Evolutionary conservation across 2,329 filamentous ascomycete species (phyloP).

Genomic region (Leptoxyphium fumago): DNA sequence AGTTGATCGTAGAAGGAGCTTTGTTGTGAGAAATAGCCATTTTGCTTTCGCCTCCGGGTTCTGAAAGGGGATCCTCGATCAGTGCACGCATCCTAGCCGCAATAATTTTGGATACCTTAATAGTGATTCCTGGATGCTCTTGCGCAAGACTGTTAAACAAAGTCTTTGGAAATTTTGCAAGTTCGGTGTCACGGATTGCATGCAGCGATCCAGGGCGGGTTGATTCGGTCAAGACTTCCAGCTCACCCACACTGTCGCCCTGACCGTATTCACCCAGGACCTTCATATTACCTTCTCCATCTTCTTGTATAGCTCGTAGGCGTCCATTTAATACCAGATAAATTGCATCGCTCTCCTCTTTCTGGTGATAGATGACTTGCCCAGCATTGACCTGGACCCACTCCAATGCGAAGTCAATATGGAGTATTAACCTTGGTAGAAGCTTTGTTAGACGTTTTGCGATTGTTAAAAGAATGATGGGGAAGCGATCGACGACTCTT

Average conservation of each 20-base stretch:
- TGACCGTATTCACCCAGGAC: constrained; percentile 89
- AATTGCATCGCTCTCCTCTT: constrained; percentile 93
- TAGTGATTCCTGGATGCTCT: constrained; percentile 94
- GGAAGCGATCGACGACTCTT: constrained; percentile 82
- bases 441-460: constrained; percentile 86
- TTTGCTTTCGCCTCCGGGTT: constrained; percentile 29
- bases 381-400: constrained; percentile 96
- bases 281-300: constrained; percentile 64
- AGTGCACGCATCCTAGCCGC: constrained; percentile 84
- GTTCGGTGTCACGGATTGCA: constrained; percentile 88
- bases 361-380: constrained; percentile 85
- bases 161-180: constrained; percentile 90
- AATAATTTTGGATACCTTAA: constrained; percentile 98
- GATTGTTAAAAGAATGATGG: constrained; percentile 85
- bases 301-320: constrained; percentile 69
- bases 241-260: constrained; percentile 90
- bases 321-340: constrained; percentile 95
- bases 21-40: constrained; percentile 41
- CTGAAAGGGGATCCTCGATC: constrained; percentile 61
- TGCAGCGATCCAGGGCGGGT: constrained; percentile 80
- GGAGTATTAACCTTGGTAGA: constrained; percentile 74
- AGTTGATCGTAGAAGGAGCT: constrained; percentile 74
- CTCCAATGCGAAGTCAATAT: constrained; percentile 96
- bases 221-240: constrained; percentile 93
- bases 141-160: constrained; percentile 95